phyloP scores from a whole-genome alignment of 495 filamentous ascomycete genomes.

The Xylaria palmicola region DNA sequence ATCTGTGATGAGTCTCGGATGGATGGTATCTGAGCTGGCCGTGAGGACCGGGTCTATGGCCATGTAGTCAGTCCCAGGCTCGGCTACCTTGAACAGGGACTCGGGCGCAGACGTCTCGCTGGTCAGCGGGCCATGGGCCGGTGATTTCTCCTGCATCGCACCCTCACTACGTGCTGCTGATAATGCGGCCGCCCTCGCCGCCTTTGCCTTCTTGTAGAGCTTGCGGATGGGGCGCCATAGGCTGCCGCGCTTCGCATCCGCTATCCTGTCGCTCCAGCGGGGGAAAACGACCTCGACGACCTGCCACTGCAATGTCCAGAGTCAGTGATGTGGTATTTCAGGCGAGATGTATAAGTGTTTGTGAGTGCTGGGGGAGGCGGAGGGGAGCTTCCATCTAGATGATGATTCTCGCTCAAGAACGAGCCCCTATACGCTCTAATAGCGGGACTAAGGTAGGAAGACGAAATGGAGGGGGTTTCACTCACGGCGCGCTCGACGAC shows the following conservation, averaged over 20 bases:
- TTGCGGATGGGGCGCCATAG: slow-evolving; percentile 70
- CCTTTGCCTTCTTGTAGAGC: slow-evolving; percentile 62
- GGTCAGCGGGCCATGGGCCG: too few relatives aligned
- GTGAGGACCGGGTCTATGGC: slow-evolving; percentile 9
- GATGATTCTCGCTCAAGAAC: too few relatives aligned
- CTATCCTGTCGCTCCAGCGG: slow-evolving; percentile 51
- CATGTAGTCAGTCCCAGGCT: background rate
- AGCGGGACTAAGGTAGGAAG: background rate
- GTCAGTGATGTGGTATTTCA: background rate
- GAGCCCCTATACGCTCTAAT: background rate
- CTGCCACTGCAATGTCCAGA: slow-evolving; percentile 49
- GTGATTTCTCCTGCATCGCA: background rate
- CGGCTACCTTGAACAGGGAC: too few relatives aligned
- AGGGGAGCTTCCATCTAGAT: too few relatives aligned
- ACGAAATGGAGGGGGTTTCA: background rate
- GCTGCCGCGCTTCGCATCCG: slow-evolving; percentile 53
- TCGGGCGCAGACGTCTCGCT: too few relatives aligned
- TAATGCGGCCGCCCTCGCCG: slow-evolving; percentile 24
- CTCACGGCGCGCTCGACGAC: slow-evolving; percentile 61
- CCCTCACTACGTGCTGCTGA: too few relatives aligned
- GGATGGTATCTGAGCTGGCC: background rate
- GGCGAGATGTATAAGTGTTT: background rate
- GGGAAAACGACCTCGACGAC: slow-evolving; percentile 60
- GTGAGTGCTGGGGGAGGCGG: too few relatives aligned
- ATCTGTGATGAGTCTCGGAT: slow-evolving; percentile 1